Conservation (phyloP, 2,329 filamentous ascomycete species). For the Chaetothyriales sp. region DNA sequence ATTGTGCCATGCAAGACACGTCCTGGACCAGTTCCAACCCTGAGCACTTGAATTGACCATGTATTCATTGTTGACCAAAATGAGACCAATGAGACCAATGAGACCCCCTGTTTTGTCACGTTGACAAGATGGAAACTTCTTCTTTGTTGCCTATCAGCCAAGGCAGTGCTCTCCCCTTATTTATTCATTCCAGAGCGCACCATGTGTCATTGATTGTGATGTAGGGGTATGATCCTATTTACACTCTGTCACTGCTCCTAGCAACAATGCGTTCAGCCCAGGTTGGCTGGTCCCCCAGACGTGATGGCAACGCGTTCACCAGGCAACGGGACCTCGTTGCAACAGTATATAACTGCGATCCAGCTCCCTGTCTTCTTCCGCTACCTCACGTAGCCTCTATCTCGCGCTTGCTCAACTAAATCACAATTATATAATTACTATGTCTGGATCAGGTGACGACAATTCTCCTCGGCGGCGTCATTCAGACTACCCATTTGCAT, state of each 20-base stretch:
- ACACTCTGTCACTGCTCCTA: not conserved
- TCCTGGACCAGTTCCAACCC: not conserved
- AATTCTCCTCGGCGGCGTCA: not conserved
- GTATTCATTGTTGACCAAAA: not conserved
- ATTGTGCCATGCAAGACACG: not conserved
- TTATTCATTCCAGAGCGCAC: not conserved
- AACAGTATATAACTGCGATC: not conserved
- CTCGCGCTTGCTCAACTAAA: not conserved
- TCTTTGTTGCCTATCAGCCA: not conserved
- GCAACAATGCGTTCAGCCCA: not conserved
- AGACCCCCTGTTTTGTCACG: not conserved
- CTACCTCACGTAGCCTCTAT: too few relatives aligned
- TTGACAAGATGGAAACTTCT: not conserved
- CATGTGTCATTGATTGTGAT: too few relatives aligned
- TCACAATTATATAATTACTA: not conserved
- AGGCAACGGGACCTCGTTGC: not conserved
- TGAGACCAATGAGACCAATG: not conserved
- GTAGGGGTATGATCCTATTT: too few relatives aligned
- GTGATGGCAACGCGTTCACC: not conserved
- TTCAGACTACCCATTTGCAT: not conserved
- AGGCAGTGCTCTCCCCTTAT: not conserved
- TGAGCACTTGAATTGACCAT: not conserved
- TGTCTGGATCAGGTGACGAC: not conserved
- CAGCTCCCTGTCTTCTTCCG: too few relatives aligned
- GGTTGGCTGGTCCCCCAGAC: not conserved